A percentile compares a stretch with the other conserved stretches of the same genome.
Conservation (phyloP, 2,329 filamentous ascomycete species). For the Akanthomyces muscarius region DNA sequence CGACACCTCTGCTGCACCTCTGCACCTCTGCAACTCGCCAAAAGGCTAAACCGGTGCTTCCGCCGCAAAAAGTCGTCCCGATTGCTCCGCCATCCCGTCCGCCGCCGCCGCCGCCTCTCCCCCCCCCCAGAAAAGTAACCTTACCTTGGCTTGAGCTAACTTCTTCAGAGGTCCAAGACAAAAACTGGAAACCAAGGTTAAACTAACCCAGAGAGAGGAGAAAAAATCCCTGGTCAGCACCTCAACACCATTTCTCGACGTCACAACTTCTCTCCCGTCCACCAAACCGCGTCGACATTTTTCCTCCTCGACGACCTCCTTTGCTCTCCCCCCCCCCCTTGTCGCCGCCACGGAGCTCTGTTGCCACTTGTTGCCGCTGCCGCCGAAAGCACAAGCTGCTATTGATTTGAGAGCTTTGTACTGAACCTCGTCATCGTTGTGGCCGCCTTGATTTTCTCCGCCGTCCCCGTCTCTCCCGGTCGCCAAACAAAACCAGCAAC, state of each 20-base stretch:
- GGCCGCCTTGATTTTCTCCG: slow-evolving; percentile 6
- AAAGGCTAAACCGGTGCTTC: background rate
- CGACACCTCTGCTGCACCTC: background rate
- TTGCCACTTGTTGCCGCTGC: slow-evolving; percentile 1
- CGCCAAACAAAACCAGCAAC: background rate
- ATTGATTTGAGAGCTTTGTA: background rate
- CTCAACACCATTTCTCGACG: slow-evolving; percentile 7
- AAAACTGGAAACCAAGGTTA: background rate
- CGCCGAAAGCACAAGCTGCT: background rate
- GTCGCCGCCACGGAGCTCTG: background rate
- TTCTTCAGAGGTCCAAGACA: background rate
- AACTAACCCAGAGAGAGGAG: background rate
- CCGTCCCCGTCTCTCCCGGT: background rate
- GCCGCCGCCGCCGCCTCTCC: background rate
- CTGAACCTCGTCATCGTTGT: slow-evolving; percentile 2
- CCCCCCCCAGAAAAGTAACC: slow-evolving; percentile 6
- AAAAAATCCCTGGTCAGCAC: slow-evolving; percentile 10
- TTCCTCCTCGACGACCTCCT: background rate
- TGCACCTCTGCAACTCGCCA: background rate
- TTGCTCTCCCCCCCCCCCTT: background rate
- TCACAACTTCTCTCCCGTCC: background rate
- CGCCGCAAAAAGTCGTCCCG: slow-evolving; percentile 10
- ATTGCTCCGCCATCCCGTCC: slow-evolving; percentile 5
- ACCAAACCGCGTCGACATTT: background rate
- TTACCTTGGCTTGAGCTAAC: slow-evolving; percentile 3